phyloP scores from a whole-genome alignment of 169 alveolate genomes.

The Plasmodium gaboni region DNA sequence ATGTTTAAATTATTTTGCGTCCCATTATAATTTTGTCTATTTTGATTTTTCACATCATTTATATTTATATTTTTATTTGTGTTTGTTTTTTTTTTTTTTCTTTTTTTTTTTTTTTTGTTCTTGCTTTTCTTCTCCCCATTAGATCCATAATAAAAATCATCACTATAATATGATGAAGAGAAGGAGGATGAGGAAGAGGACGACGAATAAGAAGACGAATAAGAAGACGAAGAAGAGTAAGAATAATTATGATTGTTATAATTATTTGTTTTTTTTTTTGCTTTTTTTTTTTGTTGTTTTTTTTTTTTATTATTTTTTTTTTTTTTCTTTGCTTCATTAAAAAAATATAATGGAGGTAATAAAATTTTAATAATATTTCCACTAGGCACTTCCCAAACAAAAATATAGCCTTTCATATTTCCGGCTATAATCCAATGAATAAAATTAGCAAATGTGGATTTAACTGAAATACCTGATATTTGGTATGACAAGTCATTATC shows the following conservation, averaged over 20 bases:
- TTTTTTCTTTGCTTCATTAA: conserved; percentile 20
- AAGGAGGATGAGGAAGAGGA: too few species aligned
- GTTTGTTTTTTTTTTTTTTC: neutral
- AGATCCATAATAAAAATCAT: too few species aligned
- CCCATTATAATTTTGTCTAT: neutral
- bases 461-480: conserved; percentile 65
- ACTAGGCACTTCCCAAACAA: conserved; percentile 78
- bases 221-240: too few species aligned
- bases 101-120: neutral
- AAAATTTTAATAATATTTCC: conserved; percentile 62
- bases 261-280: conserved; percentile 11
- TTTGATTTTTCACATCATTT: neutral
- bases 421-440: conserved; percentile 77
- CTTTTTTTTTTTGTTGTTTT: neutral
- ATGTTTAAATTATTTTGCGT: neutral
- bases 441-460: conserved; percentile 76
- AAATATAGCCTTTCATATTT: conserved; percentile 70
- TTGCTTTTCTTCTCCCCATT: neutral
- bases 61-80: neutral
- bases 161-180: too few species aligned
- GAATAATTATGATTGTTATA: neutral
- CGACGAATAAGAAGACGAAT: too few species aligned
- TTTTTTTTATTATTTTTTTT: neutral
- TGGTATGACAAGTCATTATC: conserved; percentile 67
- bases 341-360: conserved; percentile 30